Evolutionary conservation across 495 filamentous ascomycete species (phyloP).

Genomic region (Pyrenula aspistea): DNA sequence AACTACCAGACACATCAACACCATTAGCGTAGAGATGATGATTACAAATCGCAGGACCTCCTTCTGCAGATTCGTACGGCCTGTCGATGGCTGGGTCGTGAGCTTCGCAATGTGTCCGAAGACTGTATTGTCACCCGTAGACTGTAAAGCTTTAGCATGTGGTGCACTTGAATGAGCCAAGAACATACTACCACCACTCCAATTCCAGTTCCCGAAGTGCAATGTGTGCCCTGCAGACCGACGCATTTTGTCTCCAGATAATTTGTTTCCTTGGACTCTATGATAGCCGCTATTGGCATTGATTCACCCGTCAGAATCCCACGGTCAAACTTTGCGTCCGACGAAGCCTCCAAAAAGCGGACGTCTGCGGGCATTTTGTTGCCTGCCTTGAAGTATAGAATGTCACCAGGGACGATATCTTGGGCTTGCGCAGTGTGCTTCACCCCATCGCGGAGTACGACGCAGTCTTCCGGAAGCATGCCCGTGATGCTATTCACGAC

Average conservation of each 20-base stretch:
- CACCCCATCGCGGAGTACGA: slow-evolving; percentile 45
- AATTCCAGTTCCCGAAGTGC: slow-evolving; percentile 50
- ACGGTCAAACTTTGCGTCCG: slow-evolving; percentile 60
- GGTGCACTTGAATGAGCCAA: neutral
- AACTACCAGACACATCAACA: slow-evolving; percentile 40
- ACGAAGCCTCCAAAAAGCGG: slow-evolving; percentile 48
- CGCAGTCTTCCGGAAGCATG: slow-evolving; percentile 56
- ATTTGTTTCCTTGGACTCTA: slow-evolving; percentile 52
- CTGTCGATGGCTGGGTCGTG: slow-evolving; percentile 47
- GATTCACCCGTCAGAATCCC: slow-evolving; percentile 63
- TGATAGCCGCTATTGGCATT: slow-evolving; percentile 44
- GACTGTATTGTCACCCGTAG: slow-evolving; percentile 39
- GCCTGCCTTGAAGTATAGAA: slow-evolving; percentile 49
- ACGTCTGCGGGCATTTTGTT: slow-evolving; percentile 61
- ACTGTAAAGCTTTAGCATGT: neutral
- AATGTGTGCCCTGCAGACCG: slow-evolving; percentile 60
- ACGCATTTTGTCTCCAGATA: slow-evolving; percentile 65
- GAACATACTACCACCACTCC: slow-evolving; percentile 49
- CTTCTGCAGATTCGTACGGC: slow-evolving; percentile 51
- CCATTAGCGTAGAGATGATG: slow-evolving; percentile 44
- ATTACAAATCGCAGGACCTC: slow-evolving; percentile 57
- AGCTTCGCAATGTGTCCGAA: slow-evolving; percentile 60
- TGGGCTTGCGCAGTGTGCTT: slow-evolving; percentile 33
- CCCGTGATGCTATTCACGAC: slow-evolving; percentile 54
- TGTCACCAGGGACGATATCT: slow-evolving; percentile 57